Evolutionary conservation across 2,329 filamentous ascomycete genomes (phyloP), one percentile per base, ranked within the genome.

Genomic region (Xylaria sp.): DNA sequence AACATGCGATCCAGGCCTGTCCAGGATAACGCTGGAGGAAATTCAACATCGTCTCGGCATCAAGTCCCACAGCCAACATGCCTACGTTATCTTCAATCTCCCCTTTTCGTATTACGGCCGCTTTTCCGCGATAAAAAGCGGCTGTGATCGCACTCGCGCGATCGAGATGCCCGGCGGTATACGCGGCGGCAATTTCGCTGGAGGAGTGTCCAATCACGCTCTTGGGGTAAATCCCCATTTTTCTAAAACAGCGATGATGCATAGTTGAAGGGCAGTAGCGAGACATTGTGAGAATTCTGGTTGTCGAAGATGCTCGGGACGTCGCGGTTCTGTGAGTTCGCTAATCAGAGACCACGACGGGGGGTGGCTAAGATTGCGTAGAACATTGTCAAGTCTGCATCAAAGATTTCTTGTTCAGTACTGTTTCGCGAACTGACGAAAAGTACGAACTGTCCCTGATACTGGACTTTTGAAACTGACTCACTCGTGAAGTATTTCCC

Each of bases 241-340:
- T 11, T 63, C 31, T 1, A 71, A 37, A 1, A 69, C 40, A 0
- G 44, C 54, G 2, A 68, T 1, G 1, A 64, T 31, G 13, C 35
- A 46, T 0, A 69, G 29, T 27, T 69, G 67, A 3, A 70, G 37
- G 0, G 67, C 67, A 0, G 67, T 70, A 0, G 62, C 62, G 0
- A 70, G 47, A 3, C 66, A 62, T 47, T 71, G 68, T 1, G 68
- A 67, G 40, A 68, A 63, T 19, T 68, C 66, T 0, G 71, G 67
- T 3, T 62, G 55, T 0, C 69, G 66, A 0, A 69, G 15, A 25
- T 65, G 33, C 4, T 67, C 63, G 1, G 61, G 1, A 10, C 17
- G 31, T 3, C 67, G 59, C 0, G 33, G n/a, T 8, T 70, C 52
- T 4, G 61, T 66, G 1, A 74, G 60, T 55, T 73, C 71, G 0